A percentile compares a stretch with the other conserved stretches of the same genome.
These are phyloP conservation scores for Anastatica hierochuntica DNA, from an alignment of 345 rosid species.

Conservation along the genomic window DNA sequence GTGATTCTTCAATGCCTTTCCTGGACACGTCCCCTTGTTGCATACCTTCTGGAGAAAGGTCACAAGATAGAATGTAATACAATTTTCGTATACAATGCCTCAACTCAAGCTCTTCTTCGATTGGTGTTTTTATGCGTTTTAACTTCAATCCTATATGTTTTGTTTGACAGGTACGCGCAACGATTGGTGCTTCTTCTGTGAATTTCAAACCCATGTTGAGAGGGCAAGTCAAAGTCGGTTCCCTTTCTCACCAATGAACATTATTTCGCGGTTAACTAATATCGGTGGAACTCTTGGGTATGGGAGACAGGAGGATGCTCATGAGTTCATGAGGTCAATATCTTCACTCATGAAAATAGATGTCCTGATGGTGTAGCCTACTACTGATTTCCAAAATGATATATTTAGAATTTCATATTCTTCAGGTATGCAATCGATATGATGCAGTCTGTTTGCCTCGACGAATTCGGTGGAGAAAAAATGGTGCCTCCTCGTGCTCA, in stretches of 20 bases:
- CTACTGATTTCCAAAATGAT: slow-evolving; percentile 9
- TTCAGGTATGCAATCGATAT: slow-evolving; percentile 88
- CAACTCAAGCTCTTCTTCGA: neutral
- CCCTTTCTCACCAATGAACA: slow-evolving; percentile 82
- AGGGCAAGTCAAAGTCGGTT: slow-evolving; percentile 48
- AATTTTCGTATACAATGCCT: too few relatives aligned
- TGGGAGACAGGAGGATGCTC: slow-evolving; percentile 99
- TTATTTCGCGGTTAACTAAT: slow-evolving; percentile 73
- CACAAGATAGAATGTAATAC: slow-evolving; percentile 67
- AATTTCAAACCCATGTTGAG: slow-evolving; percentile 67
- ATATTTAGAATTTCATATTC: slow-evolving; percentile 7
- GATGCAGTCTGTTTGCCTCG: slow-evolving; percentile 94
- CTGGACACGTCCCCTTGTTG: slow-evolving; percentile 79
- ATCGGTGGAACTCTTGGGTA: slow-evolving; percentile 93
- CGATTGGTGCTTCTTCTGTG: slow-evolving; percentile 96
- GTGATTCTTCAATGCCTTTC: slow-evolving; percentile 90
- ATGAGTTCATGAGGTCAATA: slow-evolving; percentile 92
- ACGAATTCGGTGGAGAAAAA: slow-evolving; percentile 91
- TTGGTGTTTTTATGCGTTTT: neutral
- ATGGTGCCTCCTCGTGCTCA: slow-evolving; percentile 60
- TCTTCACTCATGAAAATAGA: too few relatives aligned
- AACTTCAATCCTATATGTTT: slow-evolving; percentile 12
- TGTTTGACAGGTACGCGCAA: slow-evolving; percentile 59
- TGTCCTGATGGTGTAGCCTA: neutral
- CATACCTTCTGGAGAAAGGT: slow-evolving; percentile 77